Conservation (phyloP, 495 filamentous ascomycete genomes). For the Xylaria intraflava region DNA sequence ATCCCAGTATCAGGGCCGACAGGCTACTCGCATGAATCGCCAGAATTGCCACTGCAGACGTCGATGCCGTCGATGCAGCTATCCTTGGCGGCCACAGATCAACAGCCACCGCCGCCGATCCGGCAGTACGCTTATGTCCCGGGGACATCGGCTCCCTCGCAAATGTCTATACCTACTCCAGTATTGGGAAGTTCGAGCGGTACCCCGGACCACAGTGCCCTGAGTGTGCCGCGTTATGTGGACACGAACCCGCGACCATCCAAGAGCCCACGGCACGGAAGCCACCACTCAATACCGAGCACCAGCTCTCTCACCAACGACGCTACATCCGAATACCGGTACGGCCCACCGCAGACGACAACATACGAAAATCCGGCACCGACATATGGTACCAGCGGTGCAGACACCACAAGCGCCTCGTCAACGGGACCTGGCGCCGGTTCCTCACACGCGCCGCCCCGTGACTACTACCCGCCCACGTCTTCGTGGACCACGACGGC, state of each 20-base stretch:
- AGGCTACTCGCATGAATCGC: slow-evolving; percentile 41
- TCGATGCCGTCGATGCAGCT: slow-evolving; percentile 47
- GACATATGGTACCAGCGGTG: slow-evolving; percentile 21
- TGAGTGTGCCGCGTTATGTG: slow-evolving; percentile 42
- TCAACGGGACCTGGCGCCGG: slow-evolving; percentile 9
- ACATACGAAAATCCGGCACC: slow-evolving; percentile 17
- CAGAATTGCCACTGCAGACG: slow-evolving; percentile 43
- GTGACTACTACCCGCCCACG: slow-evolving; percentile 42
- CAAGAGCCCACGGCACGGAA: slow-evolving; percentile 48
- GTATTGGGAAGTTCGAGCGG: slow-evolving; percentile 19
- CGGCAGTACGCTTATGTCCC: slow-evolving; percentile 46
- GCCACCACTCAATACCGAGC: slow-evolving; percentile 39
- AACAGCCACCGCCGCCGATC: slow-evolving; percentile 35
- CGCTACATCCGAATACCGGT: slow-evolving; percentile 41
- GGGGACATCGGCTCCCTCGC: slow-evolving; percentile 35
- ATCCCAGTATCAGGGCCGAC: slow-evolving; percentile 38
- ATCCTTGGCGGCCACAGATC: slow-evolving; percentile 35
- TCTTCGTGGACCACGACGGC: slow-evolving; percentile 41
- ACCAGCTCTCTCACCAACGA: slow-evolving; percentile 38
- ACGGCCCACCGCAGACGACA: slow-evolving; percentile 33
- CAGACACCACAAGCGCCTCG: slow-evolving; percentile 16
- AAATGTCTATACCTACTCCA: slow-evolving; percentile 38
- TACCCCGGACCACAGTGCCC: slow-evolving; percentile 27
- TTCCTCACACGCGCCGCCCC: slow-evolving; percentile 27
- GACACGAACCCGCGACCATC: slow-evolving; percentile 48